Conservation (phyloP, 2,329 filamentous ascomycete species). For the Neonectria magnoliae region DNA sequence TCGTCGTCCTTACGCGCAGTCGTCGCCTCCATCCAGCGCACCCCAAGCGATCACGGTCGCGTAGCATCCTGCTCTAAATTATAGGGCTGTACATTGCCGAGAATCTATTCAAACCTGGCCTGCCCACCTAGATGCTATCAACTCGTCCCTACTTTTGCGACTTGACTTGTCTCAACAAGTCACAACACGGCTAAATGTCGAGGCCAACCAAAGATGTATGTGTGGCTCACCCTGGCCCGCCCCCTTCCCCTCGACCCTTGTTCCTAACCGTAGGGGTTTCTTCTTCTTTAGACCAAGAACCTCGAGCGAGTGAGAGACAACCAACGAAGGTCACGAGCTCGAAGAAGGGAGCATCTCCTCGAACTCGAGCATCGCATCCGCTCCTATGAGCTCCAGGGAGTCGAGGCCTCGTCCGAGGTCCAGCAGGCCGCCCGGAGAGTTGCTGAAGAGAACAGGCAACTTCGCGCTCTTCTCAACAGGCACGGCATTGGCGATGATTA, state of each 20-base stretch:
- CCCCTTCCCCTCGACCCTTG: conserved; percentile 18
- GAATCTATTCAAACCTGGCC: conserved; percentile 20
- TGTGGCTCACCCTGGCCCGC: conserved; percentile 29
- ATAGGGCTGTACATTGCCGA: conserved; percentile 19
- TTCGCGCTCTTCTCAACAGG: conserved; percentile 67
- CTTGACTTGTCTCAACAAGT: conserved; percentile 30
- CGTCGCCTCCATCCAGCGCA: conserved; percentile 5
- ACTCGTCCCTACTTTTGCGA: conserved; percentile 22
- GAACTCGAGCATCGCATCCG: conserved; percentile 72
- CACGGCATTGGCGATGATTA: conserved; percentile 67
- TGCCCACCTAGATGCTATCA: conserved; percentile 36
- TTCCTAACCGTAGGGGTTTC: conserved; percentile 31
- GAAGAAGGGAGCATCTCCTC: conserved; percentile 77
- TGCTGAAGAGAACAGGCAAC: conserved; percentile 73
- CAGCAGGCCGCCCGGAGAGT: conserved; percentile 76
- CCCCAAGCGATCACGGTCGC: conserved; percentile 5
- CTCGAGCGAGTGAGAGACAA: conserved; percentile 76
- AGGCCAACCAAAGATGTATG: conserved; percentile 43
- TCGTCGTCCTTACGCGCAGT: conserved; percentile 2
- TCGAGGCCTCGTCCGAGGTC: conserved; percentile 76
- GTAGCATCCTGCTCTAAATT: conserved; percentile 9
- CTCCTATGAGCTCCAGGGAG: conserved; percentile 70
- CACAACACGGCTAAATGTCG: conserved; percentile 45
- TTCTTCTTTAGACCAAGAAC: conserved; percentile 49
- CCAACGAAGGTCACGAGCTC: conserved; percentile 78